phyloP scores from a whole-genome alignment of 371 early-diverging fungal species.

The Batkoa obscura region DNA sequence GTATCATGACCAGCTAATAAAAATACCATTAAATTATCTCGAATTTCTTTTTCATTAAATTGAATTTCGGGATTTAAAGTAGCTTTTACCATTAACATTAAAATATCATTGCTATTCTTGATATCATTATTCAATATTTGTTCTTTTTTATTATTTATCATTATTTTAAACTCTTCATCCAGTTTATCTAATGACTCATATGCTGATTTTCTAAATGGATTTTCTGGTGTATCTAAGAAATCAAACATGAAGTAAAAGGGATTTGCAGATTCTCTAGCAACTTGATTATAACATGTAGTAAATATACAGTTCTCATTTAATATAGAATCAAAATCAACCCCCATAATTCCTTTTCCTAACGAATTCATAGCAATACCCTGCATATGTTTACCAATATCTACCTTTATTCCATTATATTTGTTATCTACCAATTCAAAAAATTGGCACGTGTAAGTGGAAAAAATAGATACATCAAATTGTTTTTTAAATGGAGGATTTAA shows the following conservation, averaged over 20 bases:
- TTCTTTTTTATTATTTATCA: not conserved
- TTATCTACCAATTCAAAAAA: not conserved
- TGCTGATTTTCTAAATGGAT: not conserved
- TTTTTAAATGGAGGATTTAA: not conserved
- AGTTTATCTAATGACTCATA: not conserved
- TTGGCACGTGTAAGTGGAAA: not conserved
- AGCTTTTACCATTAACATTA: not conserved
- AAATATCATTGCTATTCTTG: not conserved
- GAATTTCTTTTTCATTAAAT: not conserved
- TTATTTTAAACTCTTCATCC: not conserved
- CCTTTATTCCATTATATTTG: not conserved
- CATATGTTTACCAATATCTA: not conserved
- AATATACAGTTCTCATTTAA: not conserved
- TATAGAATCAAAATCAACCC: not conserved
- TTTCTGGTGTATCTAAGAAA: not conserved
- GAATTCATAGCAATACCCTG: not conserved
- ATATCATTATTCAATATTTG: not conserved
- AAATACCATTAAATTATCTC: not conserved
- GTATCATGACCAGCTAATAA: slow-evolving; percentile 2
- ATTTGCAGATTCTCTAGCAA: not conserved
- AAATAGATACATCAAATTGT: not conserved
- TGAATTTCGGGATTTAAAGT: not conserved
- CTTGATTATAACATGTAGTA: not conserved
- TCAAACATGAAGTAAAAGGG: not conserved
- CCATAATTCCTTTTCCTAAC: not conserved